Conservation (phyloP, 208 protist genomes). For the Acanthamoeba healyi region DNA sequence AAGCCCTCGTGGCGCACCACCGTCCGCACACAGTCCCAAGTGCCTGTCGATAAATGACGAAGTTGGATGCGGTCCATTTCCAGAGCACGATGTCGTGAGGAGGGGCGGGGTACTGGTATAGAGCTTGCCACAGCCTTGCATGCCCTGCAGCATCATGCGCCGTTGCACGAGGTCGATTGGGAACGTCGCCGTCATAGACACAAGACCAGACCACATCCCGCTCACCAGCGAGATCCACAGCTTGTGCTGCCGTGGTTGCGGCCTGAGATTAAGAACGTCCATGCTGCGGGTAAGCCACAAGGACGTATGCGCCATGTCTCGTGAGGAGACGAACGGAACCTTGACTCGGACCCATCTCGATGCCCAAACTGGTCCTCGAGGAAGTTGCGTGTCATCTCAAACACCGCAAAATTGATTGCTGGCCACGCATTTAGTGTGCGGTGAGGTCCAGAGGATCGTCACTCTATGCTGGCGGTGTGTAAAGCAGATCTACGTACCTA, state of each 20-base stretch:
- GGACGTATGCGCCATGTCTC: no score
- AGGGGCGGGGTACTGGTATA: neutral
- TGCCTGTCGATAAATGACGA: no score
- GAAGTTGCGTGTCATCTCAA: neutral
- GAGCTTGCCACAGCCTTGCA: neutral
- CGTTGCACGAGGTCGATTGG: neutral
- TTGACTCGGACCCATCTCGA: no score
- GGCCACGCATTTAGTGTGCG: neutral
- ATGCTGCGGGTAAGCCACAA: no score
- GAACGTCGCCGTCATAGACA: neutral
- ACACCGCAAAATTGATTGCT: neutral
- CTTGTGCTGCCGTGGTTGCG: neutral
- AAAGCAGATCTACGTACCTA: neutral
- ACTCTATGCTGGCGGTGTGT: neutral
- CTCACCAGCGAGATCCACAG: constrained; percentile 1
- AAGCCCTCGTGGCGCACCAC: neutral
- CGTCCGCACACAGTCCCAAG: neutral
- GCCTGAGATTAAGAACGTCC: no score
- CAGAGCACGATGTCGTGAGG: no score
- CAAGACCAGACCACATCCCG: neutral
- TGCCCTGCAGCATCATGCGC: constrained; percentile 2
- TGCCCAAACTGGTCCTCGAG: no score
- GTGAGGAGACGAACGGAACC: no score
- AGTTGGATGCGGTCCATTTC: no score
- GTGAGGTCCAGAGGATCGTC: neutral